Base-by-base conservation (phyloP, 352 stramenopile species). In the Thraustochytrium sp. region DNA sequence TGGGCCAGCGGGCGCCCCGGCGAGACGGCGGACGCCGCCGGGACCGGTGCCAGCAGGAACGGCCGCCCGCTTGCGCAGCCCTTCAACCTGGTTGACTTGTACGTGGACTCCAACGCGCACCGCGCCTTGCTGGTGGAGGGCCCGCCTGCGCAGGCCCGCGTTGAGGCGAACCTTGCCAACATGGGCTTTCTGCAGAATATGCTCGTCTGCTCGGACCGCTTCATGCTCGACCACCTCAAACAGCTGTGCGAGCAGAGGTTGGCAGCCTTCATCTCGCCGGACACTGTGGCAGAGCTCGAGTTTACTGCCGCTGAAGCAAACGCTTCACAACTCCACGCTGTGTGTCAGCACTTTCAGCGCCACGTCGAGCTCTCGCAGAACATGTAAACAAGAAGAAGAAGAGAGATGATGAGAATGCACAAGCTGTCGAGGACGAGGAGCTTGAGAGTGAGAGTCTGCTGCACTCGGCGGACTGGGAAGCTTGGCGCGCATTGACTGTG, bases 191-290 rank as follows among this genome's bases (percentile, higher is more conserved):
- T 92, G 29, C 86, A 97, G 73, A 92, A 97, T 51, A 88, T 98
- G 13, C 86, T 98, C 11, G 91, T 97, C 54, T 88, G 96, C 21
- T 92, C 94, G 3, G 94, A 98, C 86, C 92, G 97, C 87, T 98
- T 97, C 88, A 98, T 98, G 89, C 88, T 98, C 31, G 94, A 98
- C 85, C 92, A 98, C 86, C 87, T 98, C 21, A 98, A 98, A 84
- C 93, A 98, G 88, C 89, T 96, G 40, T 97, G 94, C 86, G 95
- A 98, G 83, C 90, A 86, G 9, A 86, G 91, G 42, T 82, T 98
- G 36, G 91, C 95, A 84, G 86, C 91, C 44, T 89, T 89, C 26
- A 90, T 98, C 2, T 90, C 89, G 59, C 65, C 86, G 13, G 92
- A 95, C 23, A 97, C 90, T 0, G 91, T 95, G 62, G 89, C 93